Evolutionary conservation across 2,329 filamentous ascomycete genomes (phyloP), one percentile per base, ranked within the genome.

Genomic region (Tympanopsis confertula): DNA sequence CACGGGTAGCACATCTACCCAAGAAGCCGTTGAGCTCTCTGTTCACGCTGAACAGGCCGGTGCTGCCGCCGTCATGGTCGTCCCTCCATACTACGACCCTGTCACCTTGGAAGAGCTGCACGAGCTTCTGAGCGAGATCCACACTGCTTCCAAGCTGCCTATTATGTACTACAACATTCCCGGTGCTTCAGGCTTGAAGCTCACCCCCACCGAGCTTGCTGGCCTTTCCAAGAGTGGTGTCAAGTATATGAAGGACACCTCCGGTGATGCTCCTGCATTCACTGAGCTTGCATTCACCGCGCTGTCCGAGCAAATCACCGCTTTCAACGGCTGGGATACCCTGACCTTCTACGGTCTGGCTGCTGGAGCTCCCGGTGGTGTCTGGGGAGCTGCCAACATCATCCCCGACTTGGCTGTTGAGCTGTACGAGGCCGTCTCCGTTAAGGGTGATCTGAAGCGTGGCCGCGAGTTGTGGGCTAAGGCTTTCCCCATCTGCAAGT

Each of bases 81-180:
- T 69, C 0, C 66, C 66, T 4, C 66, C 66, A 0, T 69, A 61
- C 50, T 69, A 69, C 43, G 66, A 69, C 33, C 54, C 65, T 0
- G 52, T 61, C 20, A 61, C 50, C 41, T 43, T 63, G 15, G 49
- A 52, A 14, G 54, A 64, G 33, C 51, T 69, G 20, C 51, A 52
- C 2, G 59, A 60, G 39, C 42, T 61, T 17, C 49, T 69, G 39
- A 39, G 39, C 1, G 66, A 65, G 26, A 58, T 69, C 19, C 54
- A 62, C 39, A 45, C 49, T 5, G 58, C 51, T 1, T 59, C 56
- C 3, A 49, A 54, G 1, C 50, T 69, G 12, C 62, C 64, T 0
- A 65, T 69, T 19, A 53, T 68, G 42, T 70, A 62, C 50, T 70
- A 70, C 50, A 67, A 70, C 41, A 70, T 70, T 35, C 67, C 67